Percentiles rank a stretch among this genome's conserved stretches.
Evolutionary conservation across 805 yeast genomes (phyloP).

Genomic region (Hanseniaspora lachancei): DNA sequence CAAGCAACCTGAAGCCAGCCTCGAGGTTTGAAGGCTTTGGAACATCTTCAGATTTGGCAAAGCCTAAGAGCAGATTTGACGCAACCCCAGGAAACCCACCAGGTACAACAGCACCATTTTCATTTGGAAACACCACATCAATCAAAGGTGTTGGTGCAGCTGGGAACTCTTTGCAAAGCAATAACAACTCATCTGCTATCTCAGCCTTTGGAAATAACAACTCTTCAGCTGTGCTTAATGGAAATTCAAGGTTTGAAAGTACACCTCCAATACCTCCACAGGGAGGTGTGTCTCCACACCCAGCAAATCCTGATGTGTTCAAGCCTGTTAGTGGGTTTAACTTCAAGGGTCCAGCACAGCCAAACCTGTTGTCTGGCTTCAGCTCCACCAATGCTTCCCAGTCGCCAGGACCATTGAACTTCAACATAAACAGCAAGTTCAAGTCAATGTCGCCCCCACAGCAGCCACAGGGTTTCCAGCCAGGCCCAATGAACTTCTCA

Average conservation of each 20-base stretch:
- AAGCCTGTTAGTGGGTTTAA: constrained; percentile 10
- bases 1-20: background rate
- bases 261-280: background rate
- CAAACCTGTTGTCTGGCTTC: background rate
- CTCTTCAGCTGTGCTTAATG: background rate
- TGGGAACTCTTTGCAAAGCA: background rate
- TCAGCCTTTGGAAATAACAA: background rate
- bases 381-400: background rate
- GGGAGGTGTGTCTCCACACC: background rate
- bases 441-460: constrained; percentile 15
- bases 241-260: constrained; percentile 10
- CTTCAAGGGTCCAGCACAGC: background rate
- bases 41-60: background rate
- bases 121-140: background rate
- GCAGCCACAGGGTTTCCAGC: constrained; percentile 12
- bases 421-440: constrained; percentile 8
- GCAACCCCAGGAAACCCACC: background rate
- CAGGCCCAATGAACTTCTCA: constrained; percentile 12
- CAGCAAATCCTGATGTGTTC: constrained; percentile 7
- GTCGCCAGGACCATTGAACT: background rate
- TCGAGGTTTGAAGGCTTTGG: background rate
- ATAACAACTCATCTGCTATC: background rate
- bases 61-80: background rate
- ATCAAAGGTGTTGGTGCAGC: background rate
- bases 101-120: background rate